Evolutionary conservation across 257 asterid species (phyloP).

Genomic region (Primulina tabacum): DNA sequence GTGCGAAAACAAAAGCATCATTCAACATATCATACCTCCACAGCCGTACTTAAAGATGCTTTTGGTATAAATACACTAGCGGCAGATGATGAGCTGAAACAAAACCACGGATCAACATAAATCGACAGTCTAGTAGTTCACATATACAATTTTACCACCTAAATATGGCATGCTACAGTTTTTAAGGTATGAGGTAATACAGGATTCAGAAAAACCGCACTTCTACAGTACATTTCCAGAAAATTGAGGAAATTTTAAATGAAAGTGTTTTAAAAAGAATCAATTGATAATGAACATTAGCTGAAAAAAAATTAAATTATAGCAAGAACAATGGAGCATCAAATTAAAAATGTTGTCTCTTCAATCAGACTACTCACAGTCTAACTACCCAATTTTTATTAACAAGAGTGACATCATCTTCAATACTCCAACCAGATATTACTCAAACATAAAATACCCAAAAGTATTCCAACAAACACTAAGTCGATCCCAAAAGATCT

Average conservation of each 20-base stretch:
- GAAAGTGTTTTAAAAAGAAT: conserved; percentile 5
- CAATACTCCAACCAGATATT: conserved; percentile 22
- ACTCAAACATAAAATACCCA: background rate
- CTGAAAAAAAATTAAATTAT: background rate
- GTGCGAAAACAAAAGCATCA: conserved; percentile 17
- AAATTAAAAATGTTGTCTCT: background rate
- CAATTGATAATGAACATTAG: conserved; percentile 5
- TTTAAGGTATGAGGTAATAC: background rate
- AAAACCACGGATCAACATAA: conserved; percentile 24
- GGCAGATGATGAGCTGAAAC: conserved; percentile 52
- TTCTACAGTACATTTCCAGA: conserved; percentile 6
- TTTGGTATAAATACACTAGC: conserved; percentile 43
- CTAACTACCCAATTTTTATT: conserved; percentile 10
- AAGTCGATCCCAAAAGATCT: background rate
- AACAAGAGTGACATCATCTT: conserved; percentile 11
- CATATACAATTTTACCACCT: conserved; percentile 17
- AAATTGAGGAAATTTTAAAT: background rate
- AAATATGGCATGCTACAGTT: background rate
- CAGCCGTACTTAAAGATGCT: conserved; percentile 61
- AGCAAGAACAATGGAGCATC: conserved; percentile 17
- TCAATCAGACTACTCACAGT: background rate
- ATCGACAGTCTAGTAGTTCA: conserved; percentile 17
- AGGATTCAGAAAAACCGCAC: conserved; percentile 14
- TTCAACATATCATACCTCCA: conserved; percentile 56
- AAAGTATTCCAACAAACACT: background rate